Percentiles rank a stretch among this genome's conserved stretches.
These are phyloP conservation scores for Parastagonospora avenae DNA, from an alignment of 2,329 filamentous ascomycete species.

Conservation along the genomic window DNA sequence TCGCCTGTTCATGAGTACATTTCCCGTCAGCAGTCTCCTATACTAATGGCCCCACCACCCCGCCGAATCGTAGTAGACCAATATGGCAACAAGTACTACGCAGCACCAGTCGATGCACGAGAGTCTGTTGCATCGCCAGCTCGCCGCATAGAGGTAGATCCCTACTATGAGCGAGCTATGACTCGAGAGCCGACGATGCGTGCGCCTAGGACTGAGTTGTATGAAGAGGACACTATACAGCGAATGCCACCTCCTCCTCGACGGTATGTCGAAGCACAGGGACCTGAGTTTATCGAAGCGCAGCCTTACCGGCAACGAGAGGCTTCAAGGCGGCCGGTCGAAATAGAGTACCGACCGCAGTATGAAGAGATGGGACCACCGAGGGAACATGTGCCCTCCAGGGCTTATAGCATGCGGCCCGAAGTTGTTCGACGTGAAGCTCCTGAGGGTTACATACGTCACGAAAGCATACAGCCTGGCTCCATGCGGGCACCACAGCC, in stretches of 20 bases:
- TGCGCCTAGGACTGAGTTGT: constrained; percentile 57
- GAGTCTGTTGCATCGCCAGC: constrained; percentile 61
- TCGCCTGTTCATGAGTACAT: constrained; percentile 49
- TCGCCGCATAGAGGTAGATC: constrained; percentile 57
- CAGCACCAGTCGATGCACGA: constrained; percentile 55
- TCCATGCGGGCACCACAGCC: constrained; percentile 36
- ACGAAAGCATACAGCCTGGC: constrained; percentile 51
- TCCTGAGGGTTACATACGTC: constrained; percentile 41
- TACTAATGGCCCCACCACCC: constrained; percentile 54
- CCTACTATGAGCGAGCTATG: constrained; percentile 69
- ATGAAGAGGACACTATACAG: constrained; percentile 44
- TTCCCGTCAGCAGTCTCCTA: constrained; percentile 43
- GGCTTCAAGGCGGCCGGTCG: constrained; percentile 58
- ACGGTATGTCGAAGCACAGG: constrained; percentile 64
- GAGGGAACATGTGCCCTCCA: constrained; percentile 35
- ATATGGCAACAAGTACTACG: constrained; percentile 79
- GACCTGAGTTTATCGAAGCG: constrained; percentile 60
- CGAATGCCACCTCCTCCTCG: constrained; percentile 55
- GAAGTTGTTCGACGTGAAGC: constrained; percentile 43
- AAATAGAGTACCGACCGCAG: constrained; percentile 41
- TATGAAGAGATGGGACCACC: constrained; percentile 47
- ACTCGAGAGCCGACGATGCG: constrained; percentile 59
- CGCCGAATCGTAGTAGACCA: constrained; percentile 80
- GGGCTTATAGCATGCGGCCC: constrained; percentile 49
- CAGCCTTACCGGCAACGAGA: constrained; percentile 64